Evolutionary conservation across 2,329 filamentous ascomycete species (phyloP).

Genomic region (Penicillium sp.): DNA sequence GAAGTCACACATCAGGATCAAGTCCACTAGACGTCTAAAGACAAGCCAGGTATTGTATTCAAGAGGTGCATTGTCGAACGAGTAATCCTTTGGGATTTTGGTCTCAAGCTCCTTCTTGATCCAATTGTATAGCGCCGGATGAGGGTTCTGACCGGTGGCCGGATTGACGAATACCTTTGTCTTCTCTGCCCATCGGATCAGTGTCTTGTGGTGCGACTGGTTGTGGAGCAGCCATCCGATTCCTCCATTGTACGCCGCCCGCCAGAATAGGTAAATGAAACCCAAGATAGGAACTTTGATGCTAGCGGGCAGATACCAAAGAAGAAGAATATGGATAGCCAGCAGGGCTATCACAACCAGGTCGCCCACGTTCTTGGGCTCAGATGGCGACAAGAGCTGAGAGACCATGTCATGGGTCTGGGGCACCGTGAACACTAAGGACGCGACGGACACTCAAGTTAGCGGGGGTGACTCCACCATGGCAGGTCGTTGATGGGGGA

Average conservation of each 20-base stretch:
- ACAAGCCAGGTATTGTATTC: conserved; percentile 99
- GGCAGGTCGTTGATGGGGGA: neutral
- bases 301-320: conserved; percentile 73
- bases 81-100: conserved; percentile 93
- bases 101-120: conserved; percentile 90
- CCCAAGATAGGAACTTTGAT: conserved; percentile 81
- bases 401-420: conserved; percentile 99
- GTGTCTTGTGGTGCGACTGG: conserved; percentile 85
- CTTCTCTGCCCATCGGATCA: conserved; percentile 87
- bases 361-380: conserved; percentile 95
- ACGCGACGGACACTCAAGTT: conserved; percentile 25
- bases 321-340: conserved; percentile 72
- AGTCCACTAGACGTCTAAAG: conserved; percentile 91
- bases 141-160: conserved; percentile 77
- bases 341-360: conserved; percentile 78
- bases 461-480: conserved; percentile 23
- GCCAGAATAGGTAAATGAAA: conserved; percentile 87
- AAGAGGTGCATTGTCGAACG: conserved; percentile 87
- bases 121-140: conserved; percentile 80
- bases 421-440: conserved; percentile 90
- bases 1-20: conserved; percentile 99
- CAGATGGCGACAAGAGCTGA: conserved; percentile 89
- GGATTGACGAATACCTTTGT: conserved; percentile 87
- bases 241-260: conserved; percentile 88
- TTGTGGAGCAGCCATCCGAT: conserved; percentile 88